Percentiles rank a stretch among this genome's conserved stretches.
Conservation (phyloP, 768 basidiomycete genomes). For the Calocera viscosa region DNA sequence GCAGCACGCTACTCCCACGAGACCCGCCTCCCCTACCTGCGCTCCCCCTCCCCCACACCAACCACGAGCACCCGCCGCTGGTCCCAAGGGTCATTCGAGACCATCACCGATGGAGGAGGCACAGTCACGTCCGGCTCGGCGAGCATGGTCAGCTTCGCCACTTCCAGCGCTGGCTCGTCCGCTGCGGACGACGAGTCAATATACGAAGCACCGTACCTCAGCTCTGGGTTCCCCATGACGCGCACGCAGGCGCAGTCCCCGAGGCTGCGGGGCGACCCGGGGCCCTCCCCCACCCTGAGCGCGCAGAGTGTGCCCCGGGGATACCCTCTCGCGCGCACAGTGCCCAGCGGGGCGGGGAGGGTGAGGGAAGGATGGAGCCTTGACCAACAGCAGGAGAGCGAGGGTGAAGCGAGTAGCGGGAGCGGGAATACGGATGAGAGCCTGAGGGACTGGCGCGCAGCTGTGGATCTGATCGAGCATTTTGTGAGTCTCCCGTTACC, state of each 20-base stretch:
- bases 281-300: not conserved
- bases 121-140: not conserved
- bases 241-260: not conserved
- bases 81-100: not conserved
- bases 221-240: not conserved
- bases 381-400: not conserved
- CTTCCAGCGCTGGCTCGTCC: not conserved
- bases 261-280: not conserved
- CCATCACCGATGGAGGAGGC: not conserved
- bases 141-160: not conserved
- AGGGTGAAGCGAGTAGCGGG: not conserved
- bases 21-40: not conserved
- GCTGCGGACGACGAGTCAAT: not conserved
- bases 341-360: not conserved
- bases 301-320: not conserved
- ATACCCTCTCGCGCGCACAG: not conserved
- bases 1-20: not conserved
- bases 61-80: not conserved
- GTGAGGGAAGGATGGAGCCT: not conserved
- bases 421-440: not conserved
- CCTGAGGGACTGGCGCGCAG: not conserved
- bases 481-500: not conserved
- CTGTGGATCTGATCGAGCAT: not conserved
- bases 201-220: not conserved
- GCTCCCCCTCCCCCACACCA: not conserved